Conservation (phyloP, 2,329 filamentous ascomycete species). For the Aotearoamyces nothofagi region DNA sequence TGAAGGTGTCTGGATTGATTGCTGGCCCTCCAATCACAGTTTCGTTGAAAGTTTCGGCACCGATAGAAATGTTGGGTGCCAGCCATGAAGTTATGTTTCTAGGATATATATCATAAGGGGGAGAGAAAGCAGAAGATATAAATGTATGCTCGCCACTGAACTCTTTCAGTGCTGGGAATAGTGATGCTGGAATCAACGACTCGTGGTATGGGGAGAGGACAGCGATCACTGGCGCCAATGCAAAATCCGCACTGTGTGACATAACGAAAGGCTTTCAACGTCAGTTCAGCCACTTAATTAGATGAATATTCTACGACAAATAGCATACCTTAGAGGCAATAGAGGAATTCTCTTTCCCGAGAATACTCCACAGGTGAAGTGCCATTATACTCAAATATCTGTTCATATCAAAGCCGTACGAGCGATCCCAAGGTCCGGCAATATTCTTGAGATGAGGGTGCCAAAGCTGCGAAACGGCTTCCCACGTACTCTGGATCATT, state of each 20-base stretch:
- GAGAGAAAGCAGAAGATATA: slow-evolving; percentile 35
- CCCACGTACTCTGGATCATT: slow-evolving; percentile 39
- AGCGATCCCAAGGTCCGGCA: slow-evolving; percentile 48
- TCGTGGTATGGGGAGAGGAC: slow-evolving; percentile 34
- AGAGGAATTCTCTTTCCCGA: slow-evolving; percentile 26
- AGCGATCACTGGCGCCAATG: slow-evolving; percentile 39
- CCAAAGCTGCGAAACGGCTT: slow-evolving; percentile 34
- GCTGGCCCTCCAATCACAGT: slow-evolving; percentile 37
- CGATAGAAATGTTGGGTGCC: slow-evolving; percentile 39
- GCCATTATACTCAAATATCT: slow-evolving; percentile 41
- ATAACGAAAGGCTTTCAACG: slow-evolving; percentile 19
- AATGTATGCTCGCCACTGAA: slow-evolving; percentile 40
- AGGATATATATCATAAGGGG: slow-evolving; percentile 38
- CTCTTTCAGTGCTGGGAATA: slow-evolving; percentile 22
- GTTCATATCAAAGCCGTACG: slow-evolving; percentile 50
- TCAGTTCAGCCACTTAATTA: too few species aligned
- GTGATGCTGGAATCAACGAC: slow-evolving; percentile 26
- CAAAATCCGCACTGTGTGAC: slow-evolving; percentile 43
- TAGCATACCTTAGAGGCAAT: slow-evolving; percentile 12
- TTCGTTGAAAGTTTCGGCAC: slow-evolving; percentile 41
- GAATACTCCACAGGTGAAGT: slow-evolving; percentile 40
- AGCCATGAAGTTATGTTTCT: slow-evolving; percentile 46
- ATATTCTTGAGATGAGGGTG: slow-evolving; percentile 43
- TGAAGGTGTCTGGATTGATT: slow-evolving; percentile 35
- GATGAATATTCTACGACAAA: too few species aligned